A percentile compares a stretch with the other conserved stretches of the same genome.
Conservation (phyloP, 768 basidiomycete genomes). For the Tulasnella sp. region DNA sequence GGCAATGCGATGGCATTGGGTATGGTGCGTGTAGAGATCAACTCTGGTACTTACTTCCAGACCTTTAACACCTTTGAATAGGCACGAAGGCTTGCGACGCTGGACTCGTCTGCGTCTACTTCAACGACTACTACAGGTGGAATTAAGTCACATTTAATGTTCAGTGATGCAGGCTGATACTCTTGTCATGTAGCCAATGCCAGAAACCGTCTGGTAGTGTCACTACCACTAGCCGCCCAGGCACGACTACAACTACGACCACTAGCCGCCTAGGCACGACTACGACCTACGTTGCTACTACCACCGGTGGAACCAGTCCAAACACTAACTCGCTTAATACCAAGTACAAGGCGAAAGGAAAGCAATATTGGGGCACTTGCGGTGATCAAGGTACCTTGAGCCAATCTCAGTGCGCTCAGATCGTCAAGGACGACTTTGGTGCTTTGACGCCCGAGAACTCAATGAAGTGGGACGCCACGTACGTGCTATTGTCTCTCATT, state of each 20-base stretch:
- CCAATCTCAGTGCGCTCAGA: conserved; percentile 1
- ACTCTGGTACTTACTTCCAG: no score
- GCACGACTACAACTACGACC: no score
- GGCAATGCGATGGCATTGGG: neutral
- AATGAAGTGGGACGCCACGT: conserved; percentile 5
- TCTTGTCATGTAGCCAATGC: neutral
- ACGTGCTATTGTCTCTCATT: neutral
- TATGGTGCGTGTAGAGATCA: neutral
- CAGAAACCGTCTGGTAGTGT: neutral
- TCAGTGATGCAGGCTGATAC: neutral
- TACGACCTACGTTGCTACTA: no score
- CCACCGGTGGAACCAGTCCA: no score
- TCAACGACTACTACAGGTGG: neutral
- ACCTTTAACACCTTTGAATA: neutral
- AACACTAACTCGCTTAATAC: no score
- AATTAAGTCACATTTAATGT: neutral
- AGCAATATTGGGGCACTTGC: neutral
- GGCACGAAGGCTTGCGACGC: neutral
- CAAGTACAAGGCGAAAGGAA: neutral
- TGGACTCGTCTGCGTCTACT: neutral
- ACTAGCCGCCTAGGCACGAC: no score
- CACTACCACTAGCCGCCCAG: neutral
- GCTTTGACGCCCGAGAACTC: conserved; percentile 16
- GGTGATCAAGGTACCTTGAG: neutral
- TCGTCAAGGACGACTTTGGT: conserved; percentile 14